Base-by-base conservation (phyloP, 2,329 filamentous ascomycete genomes). In the Alternaria rosae region DNA sequence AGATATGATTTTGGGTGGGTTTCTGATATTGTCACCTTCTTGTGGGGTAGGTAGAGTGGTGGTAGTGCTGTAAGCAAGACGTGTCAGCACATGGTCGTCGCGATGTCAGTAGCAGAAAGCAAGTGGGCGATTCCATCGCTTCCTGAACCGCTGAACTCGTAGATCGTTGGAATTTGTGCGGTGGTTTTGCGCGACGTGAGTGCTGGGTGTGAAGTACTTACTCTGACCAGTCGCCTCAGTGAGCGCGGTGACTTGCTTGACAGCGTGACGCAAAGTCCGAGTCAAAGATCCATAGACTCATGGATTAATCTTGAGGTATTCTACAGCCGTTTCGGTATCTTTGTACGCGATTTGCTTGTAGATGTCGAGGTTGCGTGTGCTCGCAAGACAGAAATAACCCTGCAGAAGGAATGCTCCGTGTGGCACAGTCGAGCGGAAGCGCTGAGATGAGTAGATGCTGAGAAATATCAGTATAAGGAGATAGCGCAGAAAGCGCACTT, bases 331-430 rank as follows among this genome's bases (percentile, higher is more conserved):
- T 15, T 30, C 8, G n/a, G 42, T 38, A 30, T 26, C 26, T 51
- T 42, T 38, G 28, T 23, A 35, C 35, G 21, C 12, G 48, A 32
- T 56, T 58, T 60, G 55, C 51, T 57, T 43, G 62, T 52, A 54
- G 48, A 53, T 38, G 58, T 63, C 35, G 57, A 57, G 59, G 45
- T 61, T 51, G 60, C 58, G 58, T 54, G 55, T 60, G 55, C 56
- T 67, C 55, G 59, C 62, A 65, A 62, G 58, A 67, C 59, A 63
- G 56, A 66, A 64, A 62, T 61, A 65, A 64, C 64, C 67, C 65
- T 70, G 67, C 70, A 70, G 68, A 71, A 70, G 65, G 68, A 76
- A 74, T 76, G 71, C 70, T 77, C 73, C 65, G 56, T 62, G 69
- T 54, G 70, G 61, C 65, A 66, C 67, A 62, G 66, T 54, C 54